These are phyloP conservation scores for Trichoderma sp. DNA, from an alignment of 2,329 filamentous ascomycete species.

Conservation along the genomic window DNA sequence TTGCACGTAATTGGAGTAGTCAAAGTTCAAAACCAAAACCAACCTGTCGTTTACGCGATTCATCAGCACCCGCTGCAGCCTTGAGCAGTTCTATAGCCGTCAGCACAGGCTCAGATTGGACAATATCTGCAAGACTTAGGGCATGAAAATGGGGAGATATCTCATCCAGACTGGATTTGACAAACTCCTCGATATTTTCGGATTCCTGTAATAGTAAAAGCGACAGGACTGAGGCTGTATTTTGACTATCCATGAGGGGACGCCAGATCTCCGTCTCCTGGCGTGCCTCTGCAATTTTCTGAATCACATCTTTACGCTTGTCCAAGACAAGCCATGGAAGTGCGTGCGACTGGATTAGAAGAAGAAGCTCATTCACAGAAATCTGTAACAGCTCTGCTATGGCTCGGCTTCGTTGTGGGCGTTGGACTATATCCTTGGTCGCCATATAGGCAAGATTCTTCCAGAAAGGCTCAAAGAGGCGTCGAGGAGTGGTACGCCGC, in stretches of 20 bases:
- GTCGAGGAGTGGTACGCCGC: conserved; percentile 63
- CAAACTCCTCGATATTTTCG: conserved; percentile 62
- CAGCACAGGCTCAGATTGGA: conserved; percentile 74
- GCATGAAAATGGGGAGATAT: conserved; percentile 72
- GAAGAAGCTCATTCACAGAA: conserved; percentile 72
- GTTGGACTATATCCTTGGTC: conserved; percentile 77
- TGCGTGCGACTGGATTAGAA: conserved; percentile 77
- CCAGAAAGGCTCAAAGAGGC: conserved; percentile 87
- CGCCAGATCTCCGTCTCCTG: conserved; percentile 67
- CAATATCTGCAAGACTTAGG: conserved; percentile 66
- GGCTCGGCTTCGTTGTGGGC: conserved; percentile 80
- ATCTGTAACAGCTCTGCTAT: conserved; percentile 82
- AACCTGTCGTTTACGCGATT: conserved; percentile 60
- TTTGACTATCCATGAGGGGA: conserved; percentile 58
- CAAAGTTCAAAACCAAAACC: conserved; percentile 39
- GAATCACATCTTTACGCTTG: conserved; percentile 76
- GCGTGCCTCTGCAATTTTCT: conserved; percentile 77
- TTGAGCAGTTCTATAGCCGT: conserved; percentile 84
- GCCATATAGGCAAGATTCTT: conserved; percentile 78
- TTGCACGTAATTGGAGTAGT: too few relatives aligned
- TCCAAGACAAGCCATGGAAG: conserved; percentile 84
- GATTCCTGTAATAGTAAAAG: conserved; percentile 62
- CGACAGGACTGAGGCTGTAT: conserved; percentile 62
- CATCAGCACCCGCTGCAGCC: conserved; percentile 70
- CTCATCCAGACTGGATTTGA: conserved; percentile 69